Evolutionary conservation across 106 monocot genomes (phyloP), one percentile per base, ranked within the genome.

Genomic region (Apostasia shenzhenica): DNA sequence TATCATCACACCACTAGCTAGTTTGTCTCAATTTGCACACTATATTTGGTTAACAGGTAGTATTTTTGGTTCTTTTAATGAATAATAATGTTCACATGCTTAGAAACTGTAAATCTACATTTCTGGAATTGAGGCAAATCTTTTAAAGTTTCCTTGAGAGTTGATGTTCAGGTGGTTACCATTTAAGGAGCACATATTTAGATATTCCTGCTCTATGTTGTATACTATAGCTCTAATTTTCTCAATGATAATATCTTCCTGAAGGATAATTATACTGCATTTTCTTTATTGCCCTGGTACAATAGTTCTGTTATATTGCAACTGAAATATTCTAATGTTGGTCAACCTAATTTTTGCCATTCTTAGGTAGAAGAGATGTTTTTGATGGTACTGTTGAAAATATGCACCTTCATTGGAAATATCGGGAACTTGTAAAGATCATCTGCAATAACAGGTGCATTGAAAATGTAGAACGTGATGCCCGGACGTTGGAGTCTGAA

Each of bases 321-420:
- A 42, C 45, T 62, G 42, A 7, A 62, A 45, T 45, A 4, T 43
- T 62, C 45, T 26, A 62, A 44, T 44, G 4, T 62, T 45, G n/a
- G 12, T 13, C 37, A 14, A 37, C 48, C 4, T 4, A 5, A 48
- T 40, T 10, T 60, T 48, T 48, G 63, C 48, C 0, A 47, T 79
- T 11, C 66, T 67, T 68, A 99, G 99, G 99, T 2, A 99, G 93
- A 67, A 90, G 89, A 67, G 99, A 93, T 54, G 93, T 86, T 75
- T 99, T 99, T 85, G 90, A 85, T 77, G 99, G 99, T 65, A 99
- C 99, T 7, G 79, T 99, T 63, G 99, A 99, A 80, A 99, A 99
- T 76, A 99, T 99, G 99, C 99, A 99, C 55, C 92, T 99, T 65
- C 99, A 99, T 60, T 99, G 99, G 99, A 99, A 99, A 57, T 99